Conservation (phyloP, 2,329 filamentous ascomycete species). For the Dactylonectria macrodidyma region DNA sequence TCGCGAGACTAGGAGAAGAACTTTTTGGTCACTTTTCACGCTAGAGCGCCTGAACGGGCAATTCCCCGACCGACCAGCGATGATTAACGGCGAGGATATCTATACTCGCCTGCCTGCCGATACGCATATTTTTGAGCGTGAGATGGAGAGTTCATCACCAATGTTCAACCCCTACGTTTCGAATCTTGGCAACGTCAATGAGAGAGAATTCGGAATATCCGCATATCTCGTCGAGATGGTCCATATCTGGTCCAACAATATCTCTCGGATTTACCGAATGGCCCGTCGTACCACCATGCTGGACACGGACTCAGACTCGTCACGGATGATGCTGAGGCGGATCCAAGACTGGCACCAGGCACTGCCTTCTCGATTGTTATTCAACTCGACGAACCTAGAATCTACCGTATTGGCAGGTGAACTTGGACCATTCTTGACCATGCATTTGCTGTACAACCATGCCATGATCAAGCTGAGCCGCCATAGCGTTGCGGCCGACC, state of each 20-base stretch:
- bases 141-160: conserved; percentile 69
- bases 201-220: conserved; percentile 64
- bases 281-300: conserved; percentile 47
- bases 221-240: conserved; percentile 74
- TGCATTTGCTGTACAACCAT: conserved; percentile 78
- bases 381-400: conserved; percentile 71
- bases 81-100: conserved; percentile 75
- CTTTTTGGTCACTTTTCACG: conserved; percentile 80
- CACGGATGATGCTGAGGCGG: conserved; percentile 65
- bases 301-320: conserved; percentile 48
- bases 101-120: conserved; percentile 77
- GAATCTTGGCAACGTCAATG: conserved; percentile 36
- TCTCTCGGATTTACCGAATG: conserved; percentile 68
- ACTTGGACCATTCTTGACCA: conserved; percentile 72
- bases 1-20: conserved; percentile 77
- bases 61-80: conserved; percentile 66
- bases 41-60: conserved; percentile 77
- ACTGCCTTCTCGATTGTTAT: conserved; percentile 69
- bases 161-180: conserved; percentile 69
- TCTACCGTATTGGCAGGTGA: conserved; percentile 67
- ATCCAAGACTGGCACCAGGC: conserved; percentile 72
- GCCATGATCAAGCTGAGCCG: conserved; percentile 77
- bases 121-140: conserved; percentile 73
- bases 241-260: conserved; percentile 76
- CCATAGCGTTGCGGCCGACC: conserved; percentile 61